Base-by-base conservation (phyloP, 2,329 filamentous ascomycete species). In the Alternaria longipes region DNA sequence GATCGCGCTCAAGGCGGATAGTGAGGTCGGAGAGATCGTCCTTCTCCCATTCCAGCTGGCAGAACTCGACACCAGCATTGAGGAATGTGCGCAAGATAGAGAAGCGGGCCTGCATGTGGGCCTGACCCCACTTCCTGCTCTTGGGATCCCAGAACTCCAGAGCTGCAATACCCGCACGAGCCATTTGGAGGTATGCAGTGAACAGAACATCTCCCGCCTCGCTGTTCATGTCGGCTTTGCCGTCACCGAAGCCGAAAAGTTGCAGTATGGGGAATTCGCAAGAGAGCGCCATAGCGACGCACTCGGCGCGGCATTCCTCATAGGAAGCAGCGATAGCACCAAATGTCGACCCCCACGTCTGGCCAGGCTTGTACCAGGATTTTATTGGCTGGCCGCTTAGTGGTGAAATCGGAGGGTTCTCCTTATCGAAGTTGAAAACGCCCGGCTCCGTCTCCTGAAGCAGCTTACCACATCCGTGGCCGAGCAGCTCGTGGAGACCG, bases 91-190 rank as follows among this genome's bases (percentile, higher is more conserved):
- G 88, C 41, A 97, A 83, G 72, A 97, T 97, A 53, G 90, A 92
- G 81, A 93, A 97, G 11, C 94, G 91, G 22, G 93, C 94, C 80
- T 97, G 93, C 81, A 93, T 96, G 76, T 97, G 93, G 20, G 72
- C 71, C 66, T 97, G 94, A 8, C 94, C 94, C 94, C 94, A 97
- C 82, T 97, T 97, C 67, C 89, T 85, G 70, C 86, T 89, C 82
- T 94, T 94, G 6, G 93, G 93, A 73, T 97, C 93, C 93, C 93
- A 98, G 84, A 95, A 93, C 77, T 98, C 94, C 22, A 98, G 85
- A 1, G 94, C 91, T 6, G 89, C 87, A 45, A 99, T 84, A 62
- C 95, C 95, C n/a, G 93, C 93, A 38, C 94, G 89, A 14, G 95
- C 95, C 94, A 99, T 98, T 68, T 90, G 89, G 9, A 99, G 86